Conservation (phyloP, 495 filamentous ascomycete genomes). For the Talaromyces liani region DNA sequence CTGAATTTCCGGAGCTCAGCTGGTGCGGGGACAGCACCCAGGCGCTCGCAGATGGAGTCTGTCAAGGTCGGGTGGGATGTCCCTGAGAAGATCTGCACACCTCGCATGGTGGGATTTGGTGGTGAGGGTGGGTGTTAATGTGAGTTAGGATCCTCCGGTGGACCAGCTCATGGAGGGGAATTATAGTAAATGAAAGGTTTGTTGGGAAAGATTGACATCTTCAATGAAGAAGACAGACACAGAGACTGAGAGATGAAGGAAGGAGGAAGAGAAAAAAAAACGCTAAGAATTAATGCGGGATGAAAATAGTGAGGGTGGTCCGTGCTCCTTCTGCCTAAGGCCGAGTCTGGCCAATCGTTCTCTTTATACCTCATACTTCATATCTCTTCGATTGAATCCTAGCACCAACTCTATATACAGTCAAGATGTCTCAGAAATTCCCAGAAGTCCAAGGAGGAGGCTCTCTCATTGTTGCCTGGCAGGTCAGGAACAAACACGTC, state of each 20-base stretch:
- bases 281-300: constrained; percentile 3
- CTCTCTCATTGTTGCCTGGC: constrained; percentile 91
- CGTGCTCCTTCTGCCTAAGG: background rate
- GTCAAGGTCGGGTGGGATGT: constrained; percentile 61
- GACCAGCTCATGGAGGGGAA: constrained; percentile 5
- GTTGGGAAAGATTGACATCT: background rate
- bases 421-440: constrained; percentile 51
- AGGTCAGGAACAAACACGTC: constrained; percentile 74
- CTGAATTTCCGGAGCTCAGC: constrained; percentile 63
- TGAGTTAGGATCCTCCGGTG: background rate
- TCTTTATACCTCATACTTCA: background rate
- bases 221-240: background rate
- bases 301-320: background rate
- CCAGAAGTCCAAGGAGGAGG: constrained; percentile 82
- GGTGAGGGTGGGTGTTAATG: background rate
- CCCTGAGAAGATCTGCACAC: constrained; percentile 64
- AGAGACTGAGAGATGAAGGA: background rate
- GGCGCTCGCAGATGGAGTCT: constrained; percentile 64
- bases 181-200: background rate
- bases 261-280: constrained; percentile 5
- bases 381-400: background rate
- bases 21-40: constrained; percentile 58
- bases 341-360: background rate
- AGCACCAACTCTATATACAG: background rate
- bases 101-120: constrained; percentile 45